Percentiles rank a stretch among this genome's conserved stretches.
phyloP scores from a whole-genome alignment of 179 eudicot genomes.

The Spinacia oleracea region DNA sequence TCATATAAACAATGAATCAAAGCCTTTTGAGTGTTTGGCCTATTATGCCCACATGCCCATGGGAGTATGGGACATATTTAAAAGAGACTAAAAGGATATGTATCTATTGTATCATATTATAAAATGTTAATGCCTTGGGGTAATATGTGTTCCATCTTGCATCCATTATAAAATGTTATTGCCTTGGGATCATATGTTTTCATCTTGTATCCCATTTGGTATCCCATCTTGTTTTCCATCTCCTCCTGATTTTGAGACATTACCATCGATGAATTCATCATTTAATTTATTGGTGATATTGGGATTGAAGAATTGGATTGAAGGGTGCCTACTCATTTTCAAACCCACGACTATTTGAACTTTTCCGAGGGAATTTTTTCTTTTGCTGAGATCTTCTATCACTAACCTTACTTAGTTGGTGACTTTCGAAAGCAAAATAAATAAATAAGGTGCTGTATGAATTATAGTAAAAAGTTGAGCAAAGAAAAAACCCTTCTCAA shows the following conservation, averaged over 20 bases:
- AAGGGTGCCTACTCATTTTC: neutral
- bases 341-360: neutral
- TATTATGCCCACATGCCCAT: neutral
- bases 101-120: neutral
- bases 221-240: neutral
- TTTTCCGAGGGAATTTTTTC: too few relatives aligned
- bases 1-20: neutral
- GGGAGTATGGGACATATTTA: neutral
- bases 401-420: neutral
- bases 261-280: neutral
- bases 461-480: too few relatives aligned
- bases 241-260: neutral
- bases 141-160: too few relatives aligned
- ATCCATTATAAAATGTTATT: neutral
- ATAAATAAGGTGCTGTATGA: too few relatives aligned
- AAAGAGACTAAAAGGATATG: neutral
- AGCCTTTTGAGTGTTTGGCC: neutral
- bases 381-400: too few relatives aligned
- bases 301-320: neutral
- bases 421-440: neutral
- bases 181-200: neutral
- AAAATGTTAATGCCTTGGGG: neutral
- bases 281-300: neutral
- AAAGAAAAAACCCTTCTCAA: neutral
- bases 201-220: neutral